A percentile compares a stretch with the other conserved stretches of the same genome.
Conservation (phyloP, 176 grass and related monocot genomes). For the barley (Hordeum vulgare) region MorexV3_pseudomolecules_assembly NC_058518.1:406511505-406512004, state of each 20-base stretch:
- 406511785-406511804: slow-evolving; percentile 65
- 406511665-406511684: not conserved
- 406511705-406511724: slow-evolving; percentile 92
- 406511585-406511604: not conserved
- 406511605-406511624: not conserved
- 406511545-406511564: not conserved
- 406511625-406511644: not conserved
- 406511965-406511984: slow-evolving; percentile 37
- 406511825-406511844: slow-evolving; percentile 35
- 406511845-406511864: slow-evolving; percentile 40
- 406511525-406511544: not conserved
- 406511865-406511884: slow-evolving; percentile 85
- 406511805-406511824: slow-evolving; percentile 38
- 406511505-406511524: not conserved
- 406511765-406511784: slow-evolving; percentile 62
- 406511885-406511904: slow-evolving; percentile 96
- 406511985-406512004: not conserved
- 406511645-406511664: not conserved
- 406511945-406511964: slow-evolving; percentile 95
- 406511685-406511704: slow-evolving; percentile 58
- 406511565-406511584: not conserved
- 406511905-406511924: slow-evolving; percentile 93
- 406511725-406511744: slow-evolving; percentile 81
- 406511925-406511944: slow-evolving; percentile 96
- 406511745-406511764: slow-evolving; percentile 90